Evolutionary conservation across 169 alveolate genomes (phyloP).

Genomic region (Cryptosporidium canis): DNA sequence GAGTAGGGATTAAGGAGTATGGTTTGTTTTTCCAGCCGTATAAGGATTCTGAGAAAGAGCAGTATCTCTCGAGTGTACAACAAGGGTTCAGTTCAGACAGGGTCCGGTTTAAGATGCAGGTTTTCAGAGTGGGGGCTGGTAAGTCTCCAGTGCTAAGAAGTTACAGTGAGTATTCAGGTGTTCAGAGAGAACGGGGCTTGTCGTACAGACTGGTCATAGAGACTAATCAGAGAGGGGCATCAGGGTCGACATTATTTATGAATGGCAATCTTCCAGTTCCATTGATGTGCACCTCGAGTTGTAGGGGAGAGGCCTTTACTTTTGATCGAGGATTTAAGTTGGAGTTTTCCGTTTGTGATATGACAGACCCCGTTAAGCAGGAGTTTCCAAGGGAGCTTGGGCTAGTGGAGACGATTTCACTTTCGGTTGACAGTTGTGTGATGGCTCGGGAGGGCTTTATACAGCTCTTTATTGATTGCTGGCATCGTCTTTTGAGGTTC

Average conservation of each 20-base stretch:
- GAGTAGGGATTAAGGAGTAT: slow-evolving; percentile 7
- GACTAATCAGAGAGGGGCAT: slow-evolving; percentile 20
- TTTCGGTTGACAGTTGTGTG: background rate
- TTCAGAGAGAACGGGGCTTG: background rate
- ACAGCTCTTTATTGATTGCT: background rate
- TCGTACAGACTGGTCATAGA: background rate
- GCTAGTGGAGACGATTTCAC: background rate
- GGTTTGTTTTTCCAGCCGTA: slow-evolving; percentile 17
- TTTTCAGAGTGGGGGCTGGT: background rate
- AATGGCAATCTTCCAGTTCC: slow-evolving; percentile 37
- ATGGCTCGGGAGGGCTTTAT: background rate
- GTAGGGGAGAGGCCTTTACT: background rate
- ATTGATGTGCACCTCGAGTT: slow-evolving; percentile 10
- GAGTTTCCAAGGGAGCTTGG: background rate
- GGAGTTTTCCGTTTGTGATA: background rate
- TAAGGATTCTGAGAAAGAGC: background rate
- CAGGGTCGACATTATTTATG: background rate
- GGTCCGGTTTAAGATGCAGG: slow-evolving; percentile 18
- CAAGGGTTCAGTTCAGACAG: background rate
- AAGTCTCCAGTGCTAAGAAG: slow-evolving; percentile 4
- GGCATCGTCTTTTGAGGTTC: slow-evolving; percentile 9
- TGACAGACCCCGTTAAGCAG: background rate
- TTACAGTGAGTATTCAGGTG: background rate
- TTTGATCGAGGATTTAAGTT: background rate
- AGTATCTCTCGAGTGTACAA: background rate